These are phyloP conservation scores for Mycena citricolor DNA, from an alignment of 1,284 basidiomycete species.

Conservation along the genomic window DNA sequence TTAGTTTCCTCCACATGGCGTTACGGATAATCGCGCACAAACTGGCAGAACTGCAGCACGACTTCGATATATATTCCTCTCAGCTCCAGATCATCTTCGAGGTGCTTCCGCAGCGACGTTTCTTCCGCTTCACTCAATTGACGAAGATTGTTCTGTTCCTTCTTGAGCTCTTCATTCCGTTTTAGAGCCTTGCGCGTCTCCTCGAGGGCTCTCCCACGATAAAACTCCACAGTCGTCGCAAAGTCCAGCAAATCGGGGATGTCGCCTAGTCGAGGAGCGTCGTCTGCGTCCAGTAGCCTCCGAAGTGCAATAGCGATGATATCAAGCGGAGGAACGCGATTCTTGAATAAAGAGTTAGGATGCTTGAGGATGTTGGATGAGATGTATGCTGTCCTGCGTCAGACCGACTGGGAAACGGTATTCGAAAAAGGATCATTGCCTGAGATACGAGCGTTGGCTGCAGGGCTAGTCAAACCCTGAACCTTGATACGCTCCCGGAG, in stretches of 20 bases:
- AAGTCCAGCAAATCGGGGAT: conserved; percentile 21
- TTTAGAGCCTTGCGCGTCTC: conserved; percentile 12
- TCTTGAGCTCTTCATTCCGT: neutral
- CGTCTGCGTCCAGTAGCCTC: neutral
- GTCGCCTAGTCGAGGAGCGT: neutral
- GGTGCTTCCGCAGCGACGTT: neutral
- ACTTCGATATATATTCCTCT: conserved; percentile 13
- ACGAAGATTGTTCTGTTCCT: neutral
- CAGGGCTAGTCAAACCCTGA: conserved; percentile 8
- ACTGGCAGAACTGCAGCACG: conserved; percentile 6
- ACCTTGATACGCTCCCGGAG: conserved; percentile 15
- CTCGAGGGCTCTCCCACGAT: conserved; percentile 10
- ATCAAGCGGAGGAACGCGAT: conserved; percentile 18
- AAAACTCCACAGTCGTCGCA: conserved; percentile 20
- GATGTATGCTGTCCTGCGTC: conserved; percentile 14
- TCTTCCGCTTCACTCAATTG: conserved; percentile 7
- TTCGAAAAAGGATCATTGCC: conserved; percentile 12
- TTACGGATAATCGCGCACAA: too few species aligned
- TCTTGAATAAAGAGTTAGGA: conserved; percentile 17
- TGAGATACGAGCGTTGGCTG: conserved; percentile 3
- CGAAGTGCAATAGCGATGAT: conserved; percentile 15
- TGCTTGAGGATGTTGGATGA: conserved; percentile 9
- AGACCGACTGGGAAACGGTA: neutral
- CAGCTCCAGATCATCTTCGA: neutral
- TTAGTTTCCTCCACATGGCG: too few species aligned